Base-by-base conservation (phyloP, 345 rosid species). In the Erysimum cheiranthoides region DNA sequence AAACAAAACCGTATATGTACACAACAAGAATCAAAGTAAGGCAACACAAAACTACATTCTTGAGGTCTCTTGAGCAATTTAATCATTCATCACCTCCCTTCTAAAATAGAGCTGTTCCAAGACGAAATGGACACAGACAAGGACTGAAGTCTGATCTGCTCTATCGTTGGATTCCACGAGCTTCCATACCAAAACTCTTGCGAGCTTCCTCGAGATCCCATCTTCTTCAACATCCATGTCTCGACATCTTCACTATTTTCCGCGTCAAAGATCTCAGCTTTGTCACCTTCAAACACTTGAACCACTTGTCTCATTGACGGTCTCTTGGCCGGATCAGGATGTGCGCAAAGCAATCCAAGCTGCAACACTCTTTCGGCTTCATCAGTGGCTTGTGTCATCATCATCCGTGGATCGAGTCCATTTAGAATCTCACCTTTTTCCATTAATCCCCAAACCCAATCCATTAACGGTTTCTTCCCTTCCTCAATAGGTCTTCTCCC, bases 231-330 rank as follows among this genome's bases (percentile, higher is more conserved):
- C 77, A 78, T 71, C 81, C 81, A 78, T 6, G 81, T n/a, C 50
- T 72, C 64, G 2, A 78, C 46, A 32, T 71, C 73, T 50, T 66
- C 81, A 34, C 42, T 39, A 45, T 64, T 40, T 11, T 68, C 87
- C 3, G 68, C 83, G 16, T 68, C 78, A 32, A 28, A 58, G 0
- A 61, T 40, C 50, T 66, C 75, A 4, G 70, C 79, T 52, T 43
- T 69, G 25, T 65, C 78, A n/a, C 83, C 87, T 70, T 86, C 86
- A 47, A 84, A 66, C 63, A 73, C 64, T 50, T 68, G 79, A 53
- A 79, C 72, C 34, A 84, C 86, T 73, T 86, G 87, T 67, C 89
- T 82, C 79, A 86, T 84, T 2, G 82, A 71, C 11, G 87, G 89
- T 76, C 87, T 80, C 18, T 45, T 69, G 5, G 31, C 56, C 27